A percentile compares a stretch with the other conserved stretches of the same genome.
These are phyloP conservation scores for Aspergillus hancockii DNA, from an alignment of 495 filamentous ascomycete species.

Conservation along the genomic window DNA sequence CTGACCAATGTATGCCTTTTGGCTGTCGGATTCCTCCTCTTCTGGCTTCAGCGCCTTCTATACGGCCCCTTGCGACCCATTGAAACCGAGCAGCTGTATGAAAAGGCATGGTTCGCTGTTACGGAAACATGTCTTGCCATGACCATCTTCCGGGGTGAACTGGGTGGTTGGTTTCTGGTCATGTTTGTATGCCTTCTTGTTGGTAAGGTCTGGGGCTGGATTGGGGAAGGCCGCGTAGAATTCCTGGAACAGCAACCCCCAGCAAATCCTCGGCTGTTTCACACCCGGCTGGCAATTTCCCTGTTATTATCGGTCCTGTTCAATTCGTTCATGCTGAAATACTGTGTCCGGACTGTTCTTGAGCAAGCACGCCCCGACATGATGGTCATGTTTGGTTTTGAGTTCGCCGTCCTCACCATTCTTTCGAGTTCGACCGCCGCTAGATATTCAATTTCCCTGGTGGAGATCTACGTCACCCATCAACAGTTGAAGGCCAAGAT, in stretches of 20 bases:
- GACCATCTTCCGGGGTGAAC: conserved; percentile 97
- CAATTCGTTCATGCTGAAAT: conserved; percentile 73
- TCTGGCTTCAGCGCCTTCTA: conserved; percentile 84
- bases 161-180: conserved; percentile 88
- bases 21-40: conserved; percentile 71
- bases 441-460: conserved; percentile 77
- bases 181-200: conserved; percentile 94
- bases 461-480: conserved; percentile 72
- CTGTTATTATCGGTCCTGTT: conserved; percentile 75
- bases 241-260: conserved; percentile 94
- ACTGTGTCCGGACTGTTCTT: conserved; percentile 79
- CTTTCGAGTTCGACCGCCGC: conserved; percentile 75
- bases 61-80: conserved; percentile 90
- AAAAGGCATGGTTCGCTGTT: conserved; percentile 95
- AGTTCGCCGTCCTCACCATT: conserved; percentile 85
- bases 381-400: conserved; percentile 99
- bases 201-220: conserved; percentile 98
- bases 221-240: conserved; percentile 92
- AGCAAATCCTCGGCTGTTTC: conserved; percentile 85
- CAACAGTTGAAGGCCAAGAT: conserved; percentile 66
- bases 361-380: conserved; percentile 86
- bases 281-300: conserved; percentile 76
- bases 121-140: conserved; percentile 96
- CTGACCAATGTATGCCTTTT: conserved; percentile 86
- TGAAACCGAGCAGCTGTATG: conserved; percentile 95